Conservation (phyloP, 192 early-diverging fungal species). For the Backusella australiensis region DNA sequence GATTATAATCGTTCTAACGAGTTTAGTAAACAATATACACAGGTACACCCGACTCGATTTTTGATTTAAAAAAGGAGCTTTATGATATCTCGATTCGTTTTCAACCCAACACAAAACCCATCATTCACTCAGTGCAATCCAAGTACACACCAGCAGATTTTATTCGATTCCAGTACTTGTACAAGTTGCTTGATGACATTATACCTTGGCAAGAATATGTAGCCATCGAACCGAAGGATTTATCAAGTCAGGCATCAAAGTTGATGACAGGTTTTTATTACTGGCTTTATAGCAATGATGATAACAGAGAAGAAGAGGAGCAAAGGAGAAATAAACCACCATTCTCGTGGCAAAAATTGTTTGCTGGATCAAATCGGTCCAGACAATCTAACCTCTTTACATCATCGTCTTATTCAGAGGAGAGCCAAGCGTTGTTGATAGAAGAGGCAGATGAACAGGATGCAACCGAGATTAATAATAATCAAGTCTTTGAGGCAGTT, state of each 20-base stretch:
- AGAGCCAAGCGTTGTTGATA: conserved; percentile 16
- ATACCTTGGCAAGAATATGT: conserved; percentile 16
- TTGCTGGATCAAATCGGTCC: conserved; percentile 12
- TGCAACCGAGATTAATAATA: conserved; percentile 25
- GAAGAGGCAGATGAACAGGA: conserved; percentile 32
- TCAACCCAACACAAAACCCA: conserved; percentile 14
- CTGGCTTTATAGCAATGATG: neutral
- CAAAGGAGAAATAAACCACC: neutral
- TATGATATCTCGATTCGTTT: conserved; percentile 47
- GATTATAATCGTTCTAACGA: neutral
- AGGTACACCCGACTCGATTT: conserved; percentile 53
- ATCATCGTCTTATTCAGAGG: conserved; percentile 10
- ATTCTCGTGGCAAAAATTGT: conserved; percentile 20
- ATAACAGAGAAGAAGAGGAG: conserved; percentile 3
- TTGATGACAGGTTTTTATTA: conserved; percentile 17
- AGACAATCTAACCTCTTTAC: neutral
- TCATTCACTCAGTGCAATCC: neutral
- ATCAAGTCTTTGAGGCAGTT: conserved; percentile 15
- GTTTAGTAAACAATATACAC: neutral
- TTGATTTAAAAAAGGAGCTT: conserved; percentile 42
- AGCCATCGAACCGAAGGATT: neutral
- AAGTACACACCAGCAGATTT: conserved; percentile 33
- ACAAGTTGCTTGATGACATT: conserved; percentile 20
- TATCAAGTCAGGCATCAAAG: neutral
- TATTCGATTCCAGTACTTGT: conserved; percentile 40